These are phyloP conservation scores for Trypanosoma platydactyli DNA, from an alignment of 208 protist genomes.

Conservation along the genomic window DNA sequence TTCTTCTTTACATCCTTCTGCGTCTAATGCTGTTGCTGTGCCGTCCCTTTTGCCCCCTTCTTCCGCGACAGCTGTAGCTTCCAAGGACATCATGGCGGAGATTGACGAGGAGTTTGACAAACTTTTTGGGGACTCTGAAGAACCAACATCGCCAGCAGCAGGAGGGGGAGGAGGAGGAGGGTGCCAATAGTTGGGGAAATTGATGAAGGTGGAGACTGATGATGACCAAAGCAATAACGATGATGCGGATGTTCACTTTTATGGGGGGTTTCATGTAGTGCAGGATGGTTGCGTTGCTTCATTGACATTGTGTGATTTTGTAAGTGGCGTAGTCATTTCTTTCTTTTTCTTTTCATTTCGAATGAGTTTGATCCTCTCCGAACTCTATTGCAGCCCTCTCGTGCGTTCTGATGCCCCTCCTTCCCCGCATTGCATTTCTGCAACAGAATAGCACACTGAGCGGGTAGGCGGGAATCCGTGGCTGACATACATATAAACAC, in stretches of 20 bases:
- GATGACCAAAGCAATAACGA: background rate
- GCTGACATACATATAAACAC: constrained; percentile 8
- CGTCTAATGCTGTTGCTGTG: background rate
- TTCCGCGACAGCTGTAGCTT: background rate
- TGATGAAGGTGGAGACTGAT: too few species aligned
- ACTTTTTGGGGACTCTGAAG: constrained; percentile 46
- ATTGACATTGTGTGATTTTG: too few species aligned
- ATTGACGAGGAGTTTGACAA: constrained; percentile 81
- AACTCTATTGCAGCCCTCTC: too few species aligned
- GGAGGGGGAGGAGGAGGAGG: too few species aligned
- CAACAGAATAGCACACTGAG: too few species aligned
- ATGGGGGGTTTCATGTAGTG: background rate
- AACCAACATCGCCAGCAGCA: background rate
- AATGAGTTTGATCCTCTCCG: too few species aligned
- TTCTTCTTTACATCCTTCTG: background rate
- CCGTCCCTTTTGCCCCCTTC: background rate
- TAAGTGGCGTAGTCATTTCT: too few species aligned
- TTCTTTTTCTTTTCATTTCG: too few species aligned
- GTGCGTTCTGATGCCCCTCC: too few species aligned
- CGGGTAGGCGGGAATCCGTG: too few species aligned
- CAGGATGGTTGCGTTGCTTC: background rate
- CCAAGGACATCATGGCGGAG: constrained; percentile 20
- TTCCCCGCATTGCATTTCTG: too few species aligned
- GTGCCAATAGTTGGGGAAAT: too few species aligned
- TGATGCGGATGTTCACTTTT: background rate